Base-by-base conservation (phyloP, 2,329 filamentous ascomycete species). In the Cordyceps javanica region DNA sequence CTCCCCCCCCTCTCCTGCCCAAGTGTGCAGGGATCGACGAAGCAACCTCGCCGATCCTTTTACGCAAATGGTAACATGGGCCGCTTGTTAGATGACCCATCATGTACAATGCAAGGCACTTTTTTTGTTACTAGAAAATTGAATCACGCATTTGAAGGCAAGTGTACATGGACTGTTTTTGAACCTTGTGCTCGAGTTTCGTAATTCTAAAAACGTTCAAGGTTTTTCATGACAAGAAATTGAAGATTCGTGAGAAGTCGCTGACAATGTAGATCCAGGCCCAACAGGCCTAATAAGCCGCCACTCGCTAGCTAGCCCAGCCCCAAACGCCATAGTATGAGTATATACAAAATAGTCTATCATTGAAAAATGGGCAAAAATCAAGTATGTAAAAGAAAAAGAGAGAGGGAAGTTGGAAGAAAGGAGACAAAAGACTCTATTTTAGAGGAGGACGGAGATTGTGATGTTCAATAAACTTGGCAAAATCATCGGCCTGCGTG, bases 401-500 rank as follows among this genome's bases (percentile, higher is more conserved):
- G 10, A n/a, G 19, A 48, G 4, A 36, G n/a, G 16, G 1, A 21
- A 13, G 19, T 21, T 14, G 13, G n/a, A 26, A 25, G 6, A 38
- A 10, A n/a, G 46, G n/a, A 16, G 8, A n/a, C 9, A 19, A 28
- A 7, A 6, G 11, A 4, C 41, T 28, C 25, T 59, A 59, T 8
- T 56, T 55, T 8, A 59, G 45, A 38, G 57, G 57, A 2, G 57
- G 57, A n/a, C 52, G 57, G 19, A 59, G 46, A n/a, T 51, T 59
- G 13, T 59, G 51, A 4, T 53, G 38, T 25, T 59, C 51, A 13
- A 59, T 38, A 28, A 51, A 50, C 19, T 55, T 59, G 39, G 57
- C 57, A 59, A 59, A 59, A 25, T 56, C 51, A 16, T 55, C 51
- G 4, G 57, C 57, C 19, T 55, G 51, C 19, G 51, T 55, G 30